Base-by-base conservation (phyloP, 108 stramenopile species). In the Skeletonema potamos region DNA sequence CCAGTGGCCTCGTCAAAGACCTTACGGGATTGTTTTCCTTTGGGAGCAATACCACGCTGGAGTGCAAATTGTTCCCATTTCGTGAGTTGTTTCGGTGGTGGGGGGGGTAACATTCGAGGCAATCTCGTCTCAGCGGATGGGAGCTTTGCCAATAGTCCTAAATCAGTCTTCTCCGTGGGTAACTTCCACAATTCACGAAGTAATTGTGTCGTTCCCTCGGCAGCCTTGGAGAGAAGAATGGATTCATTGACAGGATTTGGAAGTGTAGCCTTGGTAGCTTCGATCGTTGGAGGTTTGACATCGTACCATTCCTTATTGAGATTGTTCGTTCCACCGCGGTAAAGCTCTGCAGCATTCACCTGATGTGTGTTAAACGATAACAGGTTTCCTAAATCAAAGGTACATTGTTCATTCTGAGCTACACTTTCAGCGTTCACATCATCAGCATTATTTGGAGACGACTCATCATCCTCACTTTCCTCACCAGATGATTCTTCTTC, bases 21-120 rank as follows among this genome's bases (percentile, higher is more conserved):
- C 82, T 96, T 96, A 18, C 90, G 86, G 10, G 90, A 92, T 36
- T 90, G 87, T 81, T 96, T 96, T 58, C 85, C 80, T 59, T 92
- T 89, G 69, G 90, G 88, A 37, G 90, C 82, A 64, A 95, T 92
- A 44, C 92, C 94, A 43, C 89, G 82, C 57, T 86, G 74, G 59
- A 91, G 85, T 36, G 92, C 92, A 70, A 96, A 96, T 73, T 92
- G 80, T 69, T 93, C 92, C 95, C 95, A 96, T 77, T 90, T 92
- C 44, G 95, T 94, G 54, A 86, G 86, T 76, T 86, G 62, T 70
- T 96, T 96, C 28, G 84, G 90, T 29, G 85, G 84, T n/a, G 95
- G 95, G 17, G 91, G 91, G 63, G 91, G 89, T 91, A 94, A 66
- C 41, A 81, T 69, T 65, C 93, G 63, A 7, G 94, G 94, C 58